Evolutionary conservation across 164 flowering plant species (phyloP).

Genomic region (Annona cherimola): DNA sequence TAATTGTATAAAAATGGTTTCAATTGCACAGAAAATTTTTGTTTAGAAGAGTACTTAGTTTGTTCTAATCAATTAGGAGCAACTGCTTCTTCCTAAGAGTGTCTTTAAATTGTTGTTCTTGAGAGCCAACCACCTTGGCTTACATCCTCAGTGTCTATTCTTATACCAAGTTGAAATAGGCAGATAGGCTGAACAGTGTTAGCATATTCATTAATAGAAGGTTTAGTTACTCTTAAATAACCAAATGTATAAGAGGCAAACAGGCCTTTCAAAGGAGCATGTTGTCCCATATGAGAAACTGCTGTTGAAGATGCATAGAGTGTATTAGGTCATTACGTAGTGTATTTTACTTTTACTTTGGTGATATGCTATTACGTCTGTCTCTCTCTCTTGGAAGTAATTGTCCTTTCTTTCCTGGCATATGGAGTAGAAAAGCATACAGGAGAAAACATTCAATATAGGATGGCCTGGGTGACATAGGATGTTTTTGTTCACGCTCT

Average conservation of each 20-base stretch:
- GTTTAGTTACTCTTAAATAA: background rate
- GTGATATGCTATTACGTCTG: too few species aligned
- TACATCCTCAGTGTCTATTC: background rate
- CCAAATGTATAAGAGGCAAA: background rate
- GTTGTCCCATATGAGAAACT: background rate
- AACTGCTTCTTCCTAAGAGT: too few species aligned
- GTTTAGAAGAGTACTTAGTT: too few species aligned
- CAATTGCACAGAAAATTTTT: too few species aligned
- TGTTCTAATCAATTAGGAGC: too few species aligned
- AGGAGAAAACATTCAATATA: background rate
- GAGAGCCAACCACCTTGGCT: too few species aligned
- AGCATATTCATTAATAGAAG: background rate
- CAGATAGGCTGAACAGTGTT: background rate
- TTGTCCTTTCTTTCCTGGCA: background rate
- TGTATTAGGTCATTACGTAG: too few species aligned
- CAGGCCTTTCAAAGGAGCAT: background rate
- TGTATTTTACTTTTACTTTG: too few species aligned
- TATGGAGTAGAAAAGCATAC: background rate
- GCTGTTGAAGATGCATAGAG: background rate
- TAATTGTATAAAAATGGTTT: too few species aligned
- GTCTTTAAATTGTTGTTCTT: too few species aligned
- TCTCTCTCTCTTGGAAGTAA: too few species aligned
- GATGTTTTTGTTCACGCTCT: background rate
- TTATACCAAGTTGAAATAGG: background rate
- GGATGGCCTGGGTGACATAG: background rate